Evolutionary conservation across 2,329 filamentous ascomycete species (phyloP), one percentile per base, ranked within the genome.

Genomic region (Penicillium sp.): DNA sequence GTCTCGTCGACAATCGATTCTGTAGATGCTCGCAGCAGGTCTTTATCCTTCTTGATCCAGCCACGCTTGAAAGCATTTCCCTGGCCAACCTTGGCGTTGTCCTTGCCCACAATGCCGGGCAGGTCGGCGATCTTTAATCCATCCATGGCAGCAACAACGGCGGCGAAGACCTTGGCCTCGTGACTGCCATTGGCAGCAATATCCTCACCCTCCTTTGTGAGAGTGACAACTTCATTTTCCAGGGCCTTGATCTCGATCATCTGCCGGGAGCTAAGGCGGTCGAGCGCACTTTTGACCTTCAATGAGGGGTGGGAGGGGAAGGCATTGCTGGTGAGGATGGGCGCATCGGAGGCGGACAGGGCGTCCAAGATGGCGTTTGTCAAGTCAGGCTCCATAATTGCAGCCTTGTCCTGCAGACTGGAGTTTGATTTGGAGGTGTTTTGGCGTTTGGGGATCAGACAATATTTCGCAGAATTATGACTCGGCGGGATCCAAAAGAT

Each of bases 171-270:
- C 58, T 88, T 88, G 55, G 88, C 89, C 73, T 93, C 90, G 74
- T 92, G 89, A 68, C 88, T 91, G 56, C 89, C 89, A 75, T 90
- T 84, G 65, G 81, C 80, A 36, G 84, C 87, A 67, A 93, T 89
- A 62, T 83, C 80, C 69, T 89, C 80, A 11, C 84, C 90, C 70
- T 93, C 89, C 29, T 83, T 76, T 55, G 95, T 94, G 31, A 97
- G 79, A 34, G 87, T 67, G 13, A 88, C 83, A 67, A 92, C 85
- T 71, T 97, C 90, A 48, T 82, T 81, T 63, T 97, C 92, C 57
- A 91, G 82, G 44, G 89, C 88, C 65, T 95, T 86, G 75, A 96
- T 97, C 61, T 83, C 80, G 59, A 97, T 81, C 91, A 97, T 97
- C 47, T 86, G 87, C 65, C 93, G 85, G 55, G 90, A 94, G 29